phyloP scores from a whole-genome alignment of 495 filamentous ascomycete genomes.

The Talaromyces borbonicus region DNA sequence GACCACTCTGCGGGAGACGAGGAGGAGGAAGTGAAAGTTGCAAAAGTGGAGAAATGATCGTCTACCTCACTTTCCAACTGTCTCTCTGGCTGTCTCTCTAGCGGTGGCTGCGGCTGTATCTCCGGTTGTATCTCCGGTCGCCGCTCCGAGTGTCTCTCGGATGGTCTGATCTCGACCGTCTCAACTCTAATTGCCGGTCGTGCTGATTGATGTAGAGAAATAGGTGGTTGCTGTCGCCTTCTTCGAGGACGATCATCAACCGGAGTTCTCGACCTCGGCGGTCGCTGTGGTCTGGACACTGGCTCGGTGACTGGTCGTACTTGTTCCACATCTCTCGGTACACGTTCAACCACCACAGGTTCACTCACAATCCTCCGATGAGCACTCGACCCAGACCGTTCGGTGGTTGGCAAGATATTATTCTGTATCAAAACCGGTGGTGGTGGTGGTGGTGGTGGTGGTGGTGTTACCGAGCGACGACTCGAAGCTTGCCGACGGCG shows the following conservation, averaged over 20 bases:
- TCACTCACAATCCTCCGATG: neutral
- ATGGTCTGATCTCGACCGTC: no score
- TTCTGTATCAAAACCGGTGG: no score
- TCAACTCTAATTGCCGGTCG: no score
- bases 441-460: neutral
- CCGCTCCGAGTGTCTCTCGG: no score
- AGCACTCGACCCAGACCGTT: neutral
- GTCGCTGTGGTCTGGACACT: neutral
- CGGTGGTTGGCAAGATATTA: neutral
- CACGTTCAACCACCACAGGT: neutral
- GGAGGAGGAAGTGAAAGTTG: neutral
- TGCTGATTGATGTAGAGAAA: neutral
- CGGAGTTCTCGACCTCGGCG: neutral
- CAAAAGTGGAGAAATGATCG: constrained; percentile 1
- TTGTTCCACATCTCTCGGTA: neutral
- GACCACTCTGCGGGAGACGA: neutral
- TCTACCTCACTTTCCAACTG: neutral
- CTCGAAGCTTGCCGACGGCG: neutral
- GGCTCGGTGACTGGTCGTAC: neutral
- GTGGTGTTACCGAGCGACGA: neutral
- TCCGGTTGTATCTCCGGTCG: no score
- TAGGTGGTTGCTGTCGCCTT: neutral
- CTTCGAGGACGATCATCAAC: neutral
- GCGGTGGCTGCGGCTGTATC: no score
- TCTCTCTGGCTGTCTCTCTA: no score